These are phyloP conservation scores for Zalaria obscura DNA, from an alignment of 2,329 filamentous ascomycete genomes.

Conservation along the genomic window DNA sequence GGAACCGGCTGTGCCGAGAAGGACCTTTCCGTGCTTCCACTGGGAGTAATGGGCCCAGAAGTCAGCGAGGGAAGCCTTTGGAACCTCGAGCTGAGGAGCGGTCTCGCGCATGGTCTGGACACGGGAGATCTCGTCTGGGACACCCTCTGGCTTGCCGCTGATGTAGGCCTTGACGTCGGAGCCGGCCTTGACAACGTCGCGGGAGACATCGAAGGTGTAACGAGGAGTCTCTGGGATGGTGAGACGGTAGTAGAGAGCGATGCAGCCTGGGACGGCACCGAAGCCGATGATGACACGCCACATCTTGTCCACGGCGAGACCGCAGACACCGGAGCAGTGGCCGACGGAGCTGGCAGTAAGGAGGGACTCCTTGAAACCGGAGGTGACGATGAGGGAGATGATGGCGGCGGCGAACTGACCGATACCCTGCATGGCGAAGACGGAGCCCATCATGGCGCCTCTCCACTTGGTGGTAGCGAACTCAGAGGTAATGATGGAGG, in stretches of 20 bases:
- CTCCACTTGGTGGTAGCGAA: conserved; percentile 77
- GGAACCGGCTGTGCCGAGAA: conserved; percentile 67
- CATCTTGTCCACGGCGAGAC: conserved; percentile 69
- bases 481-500: conserved; percentile 73
- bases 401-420: conserved; percentile 66
- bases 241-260: conserved; percentile 73
- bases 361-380: conserved; percentile 23
- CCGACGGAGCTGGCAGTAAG: conserved; percentile 26
- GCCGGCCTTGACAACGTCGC: conserved; percentile 59
- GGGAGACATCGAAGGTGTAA: conserved; percentile 72
- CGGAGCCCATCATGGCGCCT: conserved; percentile 75
- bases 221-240: conserved; percentile 81
- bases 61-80: conserved; percentile 58
- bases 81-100: conserved; percentile 42
- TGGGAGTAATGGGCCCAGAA: conserved; percentile 57
- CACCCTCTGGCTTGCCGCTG: conserved; percentile 45
- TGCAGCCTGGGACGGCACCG: conserved; percentile 64
- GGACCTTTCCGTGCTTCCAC: conserved; percentile 56
- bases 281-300: conserved; percentile 73
- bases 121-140: conserved; percentile 54
- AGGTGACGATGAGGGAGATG: conserved; percentile 51
- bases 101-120: conserved; percentile 41
- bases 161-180: conserved; percentile 66
- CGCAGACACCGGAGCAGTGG: conserved; percentile 50
- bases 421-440: conserved; percentile 79